Evolutionary conservation across 2,329 filamentous ascomycete species (phyloP).

Genomic region (Zasmidium citrigriseum): DNA sequence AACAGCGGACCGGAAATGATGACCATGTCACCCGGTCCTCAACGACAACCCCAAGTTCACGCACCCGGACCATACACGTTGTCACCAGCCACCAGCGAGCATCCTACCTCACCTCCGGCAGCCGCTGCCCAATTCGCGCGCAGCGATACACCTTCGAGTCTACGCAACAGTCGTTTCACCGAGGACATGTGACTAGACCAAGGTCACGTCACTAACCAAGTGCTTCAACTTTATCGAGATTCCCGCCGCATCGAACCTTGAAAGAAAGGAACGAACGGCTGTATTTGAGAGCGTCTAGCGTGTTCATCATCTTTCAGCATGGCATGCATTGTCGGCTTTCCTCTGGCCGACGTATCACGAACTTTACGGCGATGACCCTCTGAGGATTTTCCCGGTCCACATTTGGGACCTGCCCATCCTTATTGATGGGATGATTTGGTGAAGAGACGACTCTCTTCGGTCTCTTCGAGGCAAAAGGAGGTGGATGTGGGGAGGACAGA

Average conservation of each 20-base stretch:
- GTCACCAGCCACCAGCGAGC: slow-evolving; percentile 17
- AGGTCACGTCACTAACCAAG: too few relatives aligned
- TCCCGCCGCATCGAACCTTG: slow-evolving; percentile 6
- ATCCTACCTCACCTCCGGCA: slow-evolving; percentile 18
- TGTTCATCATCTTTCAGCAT: neutral
- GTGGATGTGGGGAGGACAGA: neutral
- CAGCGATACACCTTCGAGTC: slow-evolving; percentile 22
- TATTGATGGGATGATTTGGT: too few relatives aligned
- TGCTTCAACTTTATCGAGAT: slow-evolving; percentile 6
- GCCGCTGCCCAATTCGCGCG: slow-evolving; percentile 10
- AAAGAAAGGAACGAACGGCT: neutral
- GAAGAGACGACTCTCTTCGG: too few relatives aligned
- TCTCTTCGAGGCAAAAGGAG: too few relatives aligned
- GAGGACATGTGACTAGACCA: slow-evolving; percentile 28
- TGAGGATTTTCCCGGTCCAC: too few relatives aligned
- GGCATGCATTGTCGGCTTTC: neutral
- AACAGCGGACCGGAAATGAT: slow-evolving; percentile 22
- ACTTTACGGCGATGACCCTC: neutral
- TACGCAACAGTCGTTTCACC: slow-evolving; percentile 27
- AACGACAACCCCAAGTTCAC: slow-evolving; percentile 35
- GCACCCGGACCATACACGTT: slow-evolving; percentile 32
- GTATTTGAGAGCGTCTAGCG: neutral
- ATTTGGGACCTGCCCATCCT: too few relatives aligned
- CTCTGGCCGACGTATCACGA: neutral
- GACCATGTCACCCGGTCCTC: slow-evolving; percentile 36